These are phyloP conservation scores for Thozetella sp. DNA, from an alignment of 495 filamentous ascomycete genomes.

Conservation along the genomic window DNA sequence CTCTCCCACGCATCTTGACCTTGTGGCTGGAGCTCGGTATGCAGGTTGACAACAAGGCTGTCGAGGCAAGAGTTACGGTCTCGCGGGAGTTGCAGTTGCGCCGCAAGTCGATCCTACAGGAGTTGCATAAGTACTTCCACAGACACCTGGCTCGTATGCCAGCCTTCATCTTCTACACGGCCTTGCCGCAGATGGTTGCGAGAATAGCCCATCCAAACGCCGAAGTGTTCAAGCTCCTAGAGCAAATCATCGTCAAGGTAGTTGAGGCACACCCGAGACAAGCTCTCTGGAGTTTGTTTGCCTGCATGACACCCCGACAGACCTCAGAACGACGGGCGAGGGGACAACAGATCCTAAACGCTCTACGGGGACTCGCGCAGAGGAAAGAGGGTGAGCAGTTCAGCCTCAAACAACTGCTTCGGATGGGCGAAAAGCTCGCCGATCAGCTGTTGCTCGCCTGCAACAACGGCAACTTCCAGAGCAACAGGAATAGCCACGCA, in stretches of 20 bases:
- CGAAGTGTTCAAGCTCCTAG: constrained; percentile 73
- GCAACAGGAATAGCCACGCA: constrained; percentile 63
- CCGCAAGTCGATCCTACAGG: constrained; percentile 65
- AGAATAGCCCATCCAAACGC: constrained; percentile 84
- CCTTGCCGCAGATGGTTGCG: constrained; percentile 88
- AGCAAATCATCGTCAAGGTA: constrained; percentile 79
- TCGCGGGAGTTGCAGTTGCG: constrained; percentile 59
- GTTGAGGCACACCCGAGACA: constrained; percentile 82
- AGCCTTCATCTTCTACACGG: constrained; percentile 89
- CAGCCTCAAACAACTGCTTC: constrained; percentile 71
- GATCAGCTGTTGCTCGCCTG: constrained; percentile 83
- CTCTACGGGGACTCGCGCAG: constrained; percentile 31
- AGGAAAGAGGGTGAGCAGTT: constrained; percentile 31
- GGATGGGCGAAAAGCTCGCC: constrained; percentile 77
- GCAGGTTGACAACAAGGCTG: constrained; percentile 60
- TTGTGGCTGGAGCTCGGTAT: constrained; percentile 92
- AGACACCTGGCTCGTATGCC: constrained; percentile 77
- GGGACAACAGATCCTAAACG: constrained; percentile 50
- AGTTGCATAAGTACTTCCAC: constrained; percentile 69
- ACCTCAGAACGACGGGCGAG: constrained; percentile 53
- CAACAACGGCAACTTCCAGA: constrained; percentile 69
- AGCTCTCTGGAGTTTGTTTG: constrained; percentile 89
- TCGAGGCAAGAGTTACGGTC: constrained; percentile 66
- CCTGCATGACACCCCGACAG: constrained; percentile 62
- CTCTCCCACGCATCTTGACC: constrained; percentile 84